Evolutionary conservation across 2,329 filamentous ascomycete species (phyloP).

Genomic region (Calonectria leucothoes): DNA sequence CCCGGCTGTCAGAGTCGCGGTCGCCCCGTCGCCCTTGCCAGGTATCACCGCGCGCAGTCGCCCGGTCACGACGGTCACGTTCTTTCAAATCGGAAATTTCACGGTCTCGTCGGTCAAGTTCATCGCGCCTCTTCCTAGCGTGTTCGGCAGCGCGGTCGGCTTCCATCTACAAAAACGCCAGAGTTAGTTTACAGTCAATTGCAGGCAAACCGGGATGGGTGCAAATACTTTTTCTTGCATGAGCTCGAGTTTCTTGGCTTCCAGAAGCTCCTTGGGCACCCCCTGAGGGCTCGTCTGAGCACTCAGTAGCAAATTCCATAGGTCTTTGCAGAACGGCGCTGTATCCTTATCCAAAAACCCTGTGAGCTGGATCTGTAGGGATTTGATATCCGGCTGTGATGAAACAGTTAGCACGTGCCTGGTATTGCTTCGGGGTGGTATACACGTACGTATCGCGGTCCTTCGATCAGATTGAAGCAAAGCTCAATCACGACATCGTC

Average conservation of each 20-base stretch:
- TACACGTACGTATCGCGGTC: slow-evolving; percentile 76
- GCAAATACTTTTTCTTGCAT: slow-evolving; percentile 87
- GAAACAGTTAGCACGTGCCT: slow-evolving; percentile 40
- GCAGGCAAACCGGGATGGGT: background rate
- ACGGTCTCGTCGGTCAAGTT: slow-evolving; percentile 77
- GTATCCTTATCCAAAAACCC: slow-evolving; percentile 97
- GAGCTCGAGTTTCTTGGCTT: slow-evolving; percentile 95
- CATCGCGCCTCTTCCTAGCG: slow-evolving; percentile 76
- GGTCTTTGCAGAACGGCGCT: slow-evolving; percentile 87
- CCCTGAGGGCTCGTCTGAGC: slow-evolving; percentile 90
- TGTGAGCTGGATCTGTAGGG: slow-evolving; percentile 91
- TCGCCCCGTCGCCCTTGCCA: slow-evolving; percentile 67
- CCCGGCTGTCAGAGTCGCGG: slow-evolving; percentile 57
- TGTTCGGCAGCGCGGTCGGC: slow-evolving; percentile 85
- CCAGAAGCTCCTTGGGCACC: slow-evolving; percentile 92
- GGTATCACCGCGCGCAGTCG: slow-evolving; percentile 63
- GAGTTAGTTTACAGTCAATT: background rate
- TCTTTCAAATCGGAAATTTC: slow-evolving; percentile 77
- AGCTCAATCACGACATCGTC: slow-evolving; percentile 97
- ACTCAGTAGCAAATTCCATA: slow-evolving; percentile 93
- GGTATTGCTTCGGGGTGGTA: background rate
- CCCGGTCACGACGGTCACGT: slow-evolving; percentile 68
- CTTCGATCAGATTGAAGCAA: slow-evolving; percentile 77
- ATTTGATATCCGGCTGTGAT: slow-evolving; percentile 90
- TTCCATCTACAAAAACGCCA: slow-evolving; percentile 70